Conservation (phyloP, 305 asterid genomes). For the Fraxinus floribunda region DNA sequence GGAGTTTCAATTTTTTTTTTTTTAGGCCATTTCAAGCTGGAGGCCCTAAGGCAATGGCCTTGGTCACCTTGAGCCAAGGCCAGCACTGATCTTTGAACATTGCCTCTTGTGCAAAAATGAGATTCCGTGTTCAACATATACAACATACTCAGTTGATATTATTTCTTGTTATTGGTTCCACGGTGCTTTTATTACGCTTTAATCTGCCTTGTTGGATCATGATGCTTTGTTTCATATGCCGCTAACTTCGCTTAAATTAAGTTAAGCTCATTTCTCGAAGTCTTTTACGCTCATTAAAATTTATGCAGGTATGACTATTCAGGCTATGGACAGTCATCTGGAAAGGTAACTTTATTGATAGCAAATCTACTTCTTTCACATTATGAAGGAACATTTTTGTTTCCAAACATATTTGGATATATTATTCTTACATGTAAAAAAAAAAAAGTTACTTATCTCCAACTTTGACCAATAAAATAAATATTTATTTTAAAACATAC, state of each 20-base stretch:
- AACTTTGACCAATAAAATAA: neutral
- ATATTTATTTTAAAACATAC: neutral
- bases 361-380: constrained; percentile 14
- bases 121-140: neutral
- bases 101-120: neutral
- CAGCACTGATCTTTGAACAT: neutral
- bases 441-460: neutral
- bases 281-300: constrained; percentile 19
- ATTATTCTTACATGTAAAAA: neutral
- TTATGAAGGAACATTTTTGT: neutral
- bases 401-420: neutral
- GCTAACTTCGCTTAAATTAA: neutral
- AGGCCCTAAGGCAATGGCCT: too few species aligned
- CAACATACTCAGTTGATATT: neutral
- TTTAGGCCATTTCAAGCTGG: too few species aligned
- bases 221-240: neutral
- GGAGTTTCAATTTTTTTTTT: too few species aligned
- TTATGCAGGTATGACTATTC: constrained; percentile 90
- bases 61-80: too few species aligned
- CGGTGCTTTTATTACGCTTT: constrained; percentile 12
- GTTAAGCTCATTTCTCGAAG: constrained; percentile 4
- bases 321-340: constrained; percentile 94
- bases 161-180: neutral
- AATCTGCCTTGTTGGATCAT: neutral
- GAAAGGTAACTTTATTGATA: constrained; percentile 59